Evolutionary conservation across 2,329 filamentous ascomycete genomes (phyloP).

Genomic region (Monosporascus sp.): DNA sequence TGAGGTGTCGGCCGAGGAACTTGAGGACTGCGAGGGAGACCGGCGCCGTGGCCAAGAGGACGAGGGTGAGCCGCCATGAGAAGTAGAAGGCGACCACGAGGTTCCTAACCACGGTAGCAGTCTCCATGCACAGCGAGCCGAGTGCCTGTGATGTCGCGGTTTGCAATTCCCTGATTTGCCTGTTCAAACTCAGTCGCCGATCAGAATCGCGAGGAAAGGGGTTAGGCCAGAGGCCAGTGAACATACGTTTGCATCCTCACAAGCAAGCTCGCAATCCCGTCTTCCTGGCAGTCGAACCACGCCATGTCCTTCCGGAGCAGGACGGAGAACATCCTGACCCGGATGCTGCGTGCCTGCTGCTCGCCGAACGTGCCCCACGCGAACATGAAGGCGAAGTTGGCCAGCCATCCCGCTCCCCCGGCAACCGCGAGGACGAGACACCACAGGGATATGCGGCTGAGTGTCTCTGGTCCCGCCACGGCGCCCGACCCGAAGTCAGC

Average conservation of each 20-base stretch:
- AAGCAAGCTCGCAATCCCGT: slow-evolving; percentile 68
- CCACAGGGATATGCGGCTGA: slow-evolving; percentile 52
- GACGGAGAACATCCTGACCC: slow-evolving; percentile 59
- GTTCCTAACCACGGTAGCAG: slow-evolving; percentile 60
- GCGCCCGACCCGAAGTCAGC: slow-evolving; percentile 57
- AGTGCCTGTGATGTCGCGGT: slow-evolving; percentile 74
- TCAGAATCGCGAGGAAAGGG: not conserved
- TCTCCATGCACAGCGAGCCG: slow-evolving; percentile 61
- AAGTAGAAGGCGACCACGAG: slow-evolving; percentile 69
- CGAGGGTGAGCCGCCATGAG: slow-evolving; percentile 79
- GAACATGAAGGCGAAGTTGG: slow-evolving; percentile 61
- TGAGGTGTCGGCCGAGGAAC: slow-evolving; percentile 55
- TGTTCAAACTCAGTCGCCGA: slow-evolving; percentile 32
- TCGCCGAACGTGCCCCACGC: slow-evolving; percentile 78
- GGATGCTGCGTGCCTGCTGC: slow-evolving; percentile 63
- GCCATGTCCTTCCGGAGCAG: slow-evolving; percentile 68
- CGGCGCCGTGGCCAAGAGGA: slow-evolving; percentile 70
- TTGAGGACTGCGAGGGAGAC: slow-evolving; percentile 57
- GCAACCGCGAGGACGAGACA: slow-evolving; percentile 59
- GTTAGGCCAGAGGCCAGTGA: not conserved
- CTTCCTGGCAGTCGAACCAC: slow-evolving; percentile 74
- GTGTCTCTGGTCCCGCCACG: slow-evolving; percentile 44
- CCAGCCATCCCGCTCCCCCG: slow-evolving; percentile 60
- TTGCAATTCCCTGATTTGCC: slow-evolving; percentile 78
- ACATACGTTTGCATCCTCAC: slow-evolving; percentile 68